These are phyloP conservation scores for Zychaea mexicana DNA, from an alignment of 371 early-diverging fungal species.

Conservation along the genomic window DNA sequence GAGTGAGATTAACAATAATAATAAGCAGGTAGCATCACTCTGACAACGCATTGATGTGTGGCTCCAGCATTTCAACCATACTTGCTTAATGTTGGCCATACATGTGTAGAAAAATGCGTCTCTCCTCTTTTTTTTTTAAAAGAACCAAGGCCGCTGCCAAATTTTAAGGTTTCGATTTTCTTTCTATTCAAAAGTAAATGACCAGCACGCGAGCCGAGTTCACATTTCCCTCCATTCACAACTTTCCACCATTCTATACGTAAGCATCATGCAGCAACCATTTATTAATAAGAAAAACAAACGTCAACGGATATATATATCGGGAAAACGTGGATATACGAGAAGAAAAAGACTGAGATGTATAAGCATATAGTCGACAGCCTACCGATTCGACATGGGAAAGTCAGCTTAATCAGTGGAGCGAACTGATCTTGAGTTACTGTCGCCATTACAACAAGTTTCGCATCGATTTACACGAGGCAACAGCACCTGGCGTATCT, in stretches of 20 bases:
- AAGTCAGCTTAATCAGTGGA: conserved; percentile 83
- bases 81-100: too few relatives aligned
- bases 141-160: too few relatives aligned
- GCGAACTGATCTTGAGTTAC: conserved; percentile 72
- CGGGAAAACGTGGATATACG: too few relatives aligned
- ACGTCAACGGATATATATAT: background rate
- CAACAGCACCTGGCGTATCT: conserved; percentile 48
- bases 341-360: too few relatives aligned
- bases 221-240: conserved; percentile 78
- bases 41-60: too few relatives aligned
- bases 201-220: conserved; percentile 25
- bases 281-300: too few relatives aligned
- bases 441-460: conserved; percentile 65
- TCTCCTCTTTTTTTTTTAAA: too few relatives aligned
- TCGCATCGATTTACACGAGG: conserved; percentile 67
- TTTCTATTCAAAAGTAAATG: background rate
- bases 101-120: too few relatives aligned
- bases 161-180: too few relatives aligned
- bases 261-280: conserved; percentile 36
- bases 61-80: too few relatives aligned
- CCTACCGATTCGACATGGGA: conserved; percentile 83
- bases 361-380: conserved; percentile 63
- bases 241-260: conserved; percentile 93
- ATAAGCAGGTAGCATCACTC: too few relatives aligned
- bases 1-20: too few relatives aligned